A percentile compares a stretch with the other conserved stretches of the same genome.
phyloP scores from a whole-genome alignment of 805 yeast species.

The Blastobotrys robertii region DNA sequence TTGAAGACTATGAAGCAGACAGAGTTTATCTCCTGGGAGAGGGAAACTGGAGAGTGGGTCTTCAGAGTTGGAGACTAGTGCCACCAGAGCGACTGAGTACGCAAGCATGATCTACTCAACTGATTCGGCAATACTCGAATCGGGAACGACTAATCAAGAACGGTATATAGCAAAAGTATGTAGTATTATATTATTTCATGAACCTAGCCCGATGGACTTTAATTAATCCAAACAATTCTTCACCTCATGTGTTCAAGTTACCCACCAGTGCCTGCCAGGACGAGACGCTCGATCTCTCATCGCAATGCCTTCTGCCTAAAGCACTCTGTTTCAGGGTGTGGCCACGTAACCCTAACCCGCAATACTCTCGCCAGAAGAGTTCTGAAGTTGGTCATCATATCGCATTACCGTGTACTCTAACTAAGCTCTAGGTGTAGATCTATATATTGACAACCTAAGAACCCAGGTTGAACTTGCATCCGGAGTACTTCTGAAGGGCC shows the following conservation, averaged over 20 bases:
- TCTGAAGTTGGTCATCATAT: neutral
- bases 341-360: constrained; percentile 1
- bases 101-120: too few relatives aligned
- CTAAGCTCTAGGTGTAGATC: constrained; percentile 9
- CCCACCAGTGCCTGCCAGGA: neutral
- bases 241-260: too few relatives aligned
- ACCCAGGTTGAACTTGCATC: constrained; percentile 83
- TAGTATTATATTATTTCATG: neutral
- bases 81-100: too few relatives aligned
- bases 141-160: neutral
- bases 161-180: neutral
- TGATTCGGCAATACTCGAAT: too few relatives aligned
- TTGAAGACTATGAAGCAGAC: constrained; percentile 51
- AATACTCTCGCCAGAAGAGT: neutral
- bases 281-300: neutral
- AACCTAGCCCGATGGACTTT: neutral
- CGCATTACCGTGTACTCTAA: neutral
- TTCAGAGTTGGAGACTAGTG: constrained; percentile 17
- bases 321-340: too few relatives aligned
- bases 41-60: constrained; percentile 42
- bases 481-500: constrained; percentile 42
- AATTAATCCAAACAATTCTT: too few relatives aligned
- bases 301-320: neutral
- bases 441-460: too few relatives aligned
- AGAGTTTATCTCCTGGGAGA: constrained; percentile 67